phyloP scores from a whole-genome alignment of 345 rosid species.

The Aegle marmelos region DNA sequence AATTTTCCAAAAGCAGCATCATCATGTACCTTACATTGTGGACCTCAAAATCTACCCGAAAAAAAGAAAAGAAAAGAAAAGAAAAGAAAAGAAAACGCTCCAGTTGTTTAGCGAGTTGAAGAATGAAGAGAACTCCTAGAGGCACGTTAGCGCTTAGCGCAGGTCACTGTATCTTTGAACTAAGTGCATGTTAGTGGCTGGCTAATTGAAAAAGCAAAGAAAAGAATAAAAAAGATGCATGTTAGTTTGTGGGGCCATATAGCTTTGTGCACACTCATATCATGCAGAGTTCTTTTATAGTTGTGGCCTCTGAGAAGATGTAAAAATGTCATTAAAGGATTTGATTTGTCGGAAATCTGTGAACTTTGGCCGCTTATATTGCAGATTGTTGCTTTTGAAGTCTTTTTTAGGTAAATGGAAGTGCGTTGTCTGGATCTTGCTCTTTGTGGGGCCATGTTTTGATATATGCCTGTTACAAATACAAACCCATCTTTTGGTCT shows the following conservation, averaged over 20 bases:
- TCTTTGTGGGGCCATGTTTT: conserved; percentile 24
- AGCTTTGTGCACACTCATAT: not conserved
- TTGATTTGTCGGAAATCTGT: not conserved
- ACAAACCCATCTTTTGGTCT: conserved; percentile 15
- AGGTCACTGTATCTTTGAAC: not conserved
- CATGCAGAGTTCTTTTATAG: too few species aligned
- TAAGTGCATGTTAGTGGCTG: conserved; percentile 20
- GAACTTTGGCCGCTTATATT: conserved; percentile 8
- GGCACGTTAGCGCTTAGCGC: conserved; percentile 17
- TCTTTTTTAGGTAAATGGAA: too few species aligned
- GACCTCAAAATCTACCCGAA: conserved; percentile 18
- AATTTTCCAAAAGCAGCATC: conserved; percentile 9
- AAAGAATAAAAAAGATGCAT: conserved; percentile 9
- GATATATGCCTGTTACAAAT: not conserved
- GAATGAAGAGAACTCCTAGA: conserved; percentile 15
- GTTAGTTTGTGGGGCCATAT: conserved; percentile 21
- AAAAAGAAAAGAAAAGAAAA: too few species aligned
- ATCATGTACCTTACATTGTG: conserved; percentile 15
- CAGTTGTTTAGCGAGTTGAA: conserved; percentile 10
- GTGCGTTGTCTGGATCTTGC: conserved; percentile 24
- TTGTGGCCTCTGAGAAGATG: conserved; percentile 26
- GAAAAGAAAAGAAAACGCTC: too few species aligned
- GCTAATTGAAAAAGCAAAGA: not conserved
- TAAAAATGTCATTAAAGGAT: conserved; percentile 1
- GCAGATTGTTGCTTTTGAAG: not conserved